Evolutionary conservation across 192 early-diverging fungal species (phyloP), one percentile per base, ranked within the genome.

Genomic region (Umbelopsis ramanniana): DNA sequence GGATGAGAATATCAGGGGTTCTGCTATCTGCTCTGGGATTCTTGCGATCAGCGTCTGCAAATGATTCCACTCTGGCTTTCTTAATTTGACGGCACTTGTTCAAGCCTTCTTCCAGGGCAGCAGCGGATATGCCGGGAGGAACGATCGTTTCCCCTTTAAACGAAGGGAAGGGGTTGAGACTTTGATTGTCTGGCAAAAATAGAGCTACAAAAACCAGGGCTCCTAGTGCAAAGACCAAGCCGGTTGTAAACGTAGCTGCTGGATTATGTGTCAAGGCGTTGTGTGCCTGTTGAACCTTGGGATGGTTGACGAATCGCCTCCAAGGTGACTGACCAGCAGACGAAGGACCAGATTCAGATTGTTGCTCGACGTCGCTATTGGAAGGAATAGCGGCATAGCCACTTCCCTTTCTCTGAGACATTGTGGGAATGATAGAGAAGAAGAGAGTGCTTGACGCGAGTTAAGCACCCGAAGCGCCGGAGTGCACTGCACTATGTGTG

Each of bases 21-120:
- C 35, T 52, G 4, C 40, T 69, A 12, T 46, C 46, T n/a, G 55
- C 73, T 43, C 73, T 52, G n/a, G 73, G 67, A 40, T 74, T 74
- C 12, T 33, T 63, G 57, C 57, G 57, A 7, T 63, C 8, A 11
- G 35, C 57, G 26, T 63, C 57, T 29, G 26, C 26, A 26, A 37
- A 33, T 63, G 57, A 63, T 63, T 63, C 57, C 6, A 29, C 57
- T 63, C 57, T 9, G 33, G 11, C 26, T 29, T 17, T 35, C 57
- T 63, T 63, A 9, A 63, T 19, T 37, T 63, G 57, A 12, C 33
- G 57, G 26, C 57, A 63, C 37, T 63, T 63, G 23, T 37, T 29
- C 29, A 63, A 35, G 19, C 57, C 57, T 2, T 63, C 57, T 63
- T 63, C 57, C 12, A 63, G 33, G 33, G 57, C 57, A 35, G 57